Evolutionary conservation across 805 yeast species (phyloP).

Genomic region (Metschnikowia matae): DNA sequence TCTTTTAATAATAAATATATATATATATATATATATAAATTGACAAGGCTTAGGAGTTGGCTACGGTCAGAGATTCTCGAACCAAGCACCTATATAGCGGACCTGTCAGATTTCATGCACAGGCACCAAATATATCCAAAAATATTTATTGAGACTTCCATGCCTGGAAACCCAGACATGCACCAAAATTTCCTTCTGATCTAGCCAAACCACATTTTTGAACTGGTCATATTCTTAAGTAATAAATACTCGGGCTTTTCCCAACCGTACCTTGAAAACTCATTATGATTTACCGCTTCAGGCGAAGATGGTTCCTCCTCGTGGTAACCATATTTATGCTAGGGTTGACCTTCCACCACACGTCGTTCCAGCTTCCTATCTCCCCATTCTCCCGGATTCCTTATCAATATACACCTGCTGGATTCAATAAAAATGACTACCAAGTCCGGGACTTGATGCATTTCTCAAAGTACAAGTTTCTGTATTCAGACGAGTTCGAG

Average conservation of each 20-base stretch:
- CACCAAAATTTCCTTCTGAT: not conserved
- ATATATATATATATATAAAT: too few species aligned
- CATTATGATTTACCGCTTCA: not conserved
- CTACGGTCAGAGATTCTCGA: not conserved
- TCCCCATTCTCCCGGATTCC: not conserved
- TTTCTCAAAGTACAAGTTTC: slow-evolving; percentile 12
- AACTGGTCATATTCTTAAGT: not conserved
- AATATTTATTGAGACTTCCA: not conserved
- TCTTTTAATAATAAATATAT: too few species aligned
- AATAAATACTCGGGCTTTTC: not conserved
- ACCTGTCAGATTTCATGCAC: slow-evolving; percentile 1
- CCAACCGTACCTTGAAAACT: not conserved
- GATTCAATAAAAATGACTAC: slow-evolving; percentile 5
- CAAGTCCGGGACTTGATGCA: slow-evolving; percentile 10
- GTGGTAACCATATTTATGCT: slow-evolving; percentile 6
- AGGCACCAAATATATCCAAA: not conserved
- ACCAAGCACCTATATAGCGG: not conserved
- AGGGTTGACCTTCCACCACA: slow-evolving; percentile 4
- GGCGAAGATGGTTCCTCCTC: slow-evolving; percentile 3
- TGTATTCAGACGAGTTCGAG: slow-evolving; percentile 9
- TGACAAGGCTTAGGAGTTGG: not conserved
- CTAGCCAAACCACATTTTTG: too few species aligned
- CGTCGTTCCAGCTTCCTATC: not conserved
- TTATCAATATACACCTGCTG: not conserved
- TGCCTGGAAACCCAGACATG: not conserved